These are phyloP conservation scores for Botrytis deweyae DNA, from an alignment of 2,329 filamentous ascomycete species.

Conservation along the genomic window DNA sequence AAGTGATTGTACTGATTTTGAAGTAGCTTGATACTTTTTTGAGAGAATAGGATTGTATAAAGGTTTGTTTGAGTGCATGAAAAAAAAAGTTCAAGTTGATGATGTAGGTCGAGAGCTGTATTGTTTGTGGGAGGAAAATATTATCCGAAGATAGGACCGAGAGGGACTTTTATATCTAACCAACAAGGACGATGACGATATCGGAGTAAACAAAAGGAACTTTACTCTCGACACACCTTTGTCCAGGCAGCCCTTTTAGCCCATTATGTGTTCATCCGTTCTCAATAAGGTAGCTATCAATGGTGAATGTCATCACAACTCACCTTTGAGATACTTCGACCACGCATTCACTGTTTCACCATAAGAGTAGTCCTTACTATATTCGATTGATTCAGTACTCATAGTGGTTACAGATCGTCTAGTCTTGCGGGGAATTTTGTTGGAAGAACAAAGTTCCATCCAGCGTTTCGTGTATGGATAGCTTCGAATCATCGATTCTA, in stretches of 20 bases:
- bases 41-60: neutral
- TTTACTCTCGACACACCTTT: neutral
- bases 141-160: constrained; percentile 6
- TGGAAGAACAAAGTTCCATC: constrained; percentile 5
- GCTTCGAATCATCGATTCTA: constrained; percentile 11
- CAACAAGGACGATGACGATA: constrained; percentile 1
- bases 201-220: constrained; percentile 10
- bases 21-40: neutral
- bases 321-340: constrained; percentile 16
- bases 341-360: constrained; percentile 18
- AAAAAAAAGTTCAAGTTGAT: neutral
- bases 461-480: constrained; percentile 7
- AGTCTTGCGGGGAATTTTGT: constrained; percentile 15
- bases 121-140: neutral
- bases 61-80: neutral
- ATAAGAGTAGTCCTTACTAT: constrained; percentile 14
- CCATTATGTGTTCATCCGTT: constrained; percentile 7
- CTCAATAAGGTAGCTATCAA: constrained; percentile 18
- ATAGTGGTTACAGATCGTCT: neutral
- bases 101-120: neutral
- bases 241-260: neutral
- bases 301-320: constrained; percentile 13
- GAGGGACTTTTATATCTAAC: neutral
- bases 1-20: neutral
- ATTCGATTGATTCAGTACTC: neutral